phyloP scores from a whole-genome alignment of 192 early-diverging fungal genomes.

The Glomus cerebriforme region DNA sequence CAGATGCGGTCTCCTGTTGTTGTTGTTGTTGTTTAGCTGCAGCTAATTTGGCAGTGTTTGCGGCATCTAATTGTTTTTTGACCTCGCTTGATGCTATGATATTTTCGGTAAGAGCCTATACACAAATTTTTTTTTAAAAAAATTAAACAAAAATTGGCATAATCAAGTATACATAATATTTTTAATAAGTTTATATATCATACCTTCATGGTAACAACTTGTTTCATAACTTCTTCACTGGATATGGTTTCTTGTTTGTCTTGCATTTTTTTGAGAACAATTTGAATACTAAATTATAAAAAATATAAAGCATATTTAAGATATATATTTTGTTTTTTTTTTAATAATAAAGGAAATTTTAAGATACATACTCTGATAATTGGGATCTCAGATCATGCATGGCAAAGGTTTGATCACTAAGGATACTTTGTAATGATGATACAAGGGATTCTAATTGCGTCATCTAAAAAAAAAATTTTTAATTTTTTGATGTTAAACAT shows the following conservation, averaged over 20 bases:
- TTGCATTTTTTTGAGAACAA: constrained; percentile 36
- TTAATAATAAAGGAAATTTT: neutral
- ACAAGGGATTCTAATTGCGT: constrained; percentile 41
- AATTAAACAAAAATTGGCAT: neutral
- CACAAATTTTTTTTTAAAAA: neutral
- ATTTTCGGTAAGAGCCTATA: constrained; percentile 31
- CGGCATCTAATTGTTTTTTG: constrained; percentile 23
- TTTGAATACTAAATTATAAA: constrained; percentile 38
- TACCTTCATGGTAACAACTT: constrained; percentile 34
- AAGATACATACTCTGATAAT: constrained; percentile 42
- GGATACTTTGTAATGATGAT: constrained; percentile 39
- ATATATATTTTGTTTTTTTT: neutral
- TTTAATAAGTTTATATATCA: too few relatives aligned
- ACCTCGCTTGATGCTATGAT: constrained; percentile 25
- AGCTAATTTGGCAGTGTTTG: neutral
- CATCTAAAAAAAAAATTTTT: constrained; percentile 32
- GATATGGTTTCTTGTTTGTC: constrained; percentile 42
- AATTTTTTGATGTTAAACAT: too few relatives aligned
- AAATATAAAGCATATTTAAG: neutral
- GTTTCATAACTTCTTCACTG: constrained; percentile 35
- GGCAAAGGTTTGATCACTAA: constrained; percentile 43
- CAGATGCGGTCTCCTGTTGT: neutral
- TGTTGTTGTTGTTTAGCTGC: neutral
- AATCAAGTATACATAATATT: too few relatives aligned
- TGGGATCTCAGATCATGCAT: constrained; percentile 42